Base-by-base conservation (phyloP, 1,284 basidiomycete genomes). In the Ustilago nuda region DNA sequence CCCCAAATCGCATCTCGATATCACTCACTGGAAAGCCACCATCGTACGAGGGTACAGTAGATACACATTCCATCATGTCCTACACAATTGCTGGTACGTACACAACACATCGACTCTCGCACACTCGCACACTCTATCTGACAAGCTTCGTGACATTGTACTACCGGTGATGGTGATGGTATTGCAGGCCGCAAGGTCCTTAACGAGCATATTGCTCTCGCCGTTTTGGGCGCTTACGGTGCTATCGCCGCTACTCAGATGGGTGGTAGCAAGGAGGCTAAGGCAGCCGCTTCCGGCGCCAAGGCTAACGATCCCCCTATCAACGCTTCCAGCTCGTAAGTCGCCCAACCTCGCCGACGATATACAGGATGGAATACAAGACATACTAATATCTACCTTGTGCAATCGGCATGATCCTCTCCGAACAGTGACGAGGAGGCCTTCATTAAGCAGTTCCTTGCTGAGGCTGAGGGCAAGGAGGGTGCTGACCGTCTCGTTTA, bases 391-490 rank as follows among this genome's bases (percentile, higher is more conserved):
- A 27, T 27, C 23, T 27, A 27, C 3, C 23, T 3, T 27, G 23
- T 27, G 23, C 23, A 27, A 27, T 27, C 23, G 23, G 23, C 23
- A 27, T 27, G 23, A 27, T 27, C 23, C 3, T 27, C 3, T 27
- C 23, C 23, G 23, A 27, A 59, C 61, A 84, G 82, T 23, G 82
- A 84, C 54, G 82, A 84, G 68, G 82, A 83, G 72, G 78, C 82
- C 15, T 84, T 84, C 77, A 82, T 84, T 73, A 84, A 83, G 80
- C 80, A 84, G 59, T 84, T 84, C 76, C 68, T 84, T 8, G 82
- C 80, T 35, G 82, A 84, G 55, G 81, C 80, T 19, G 75, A 81
- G 67, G 74, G 76, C 59, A 76, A 79, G 61, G 59, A 79, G 58
- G 61, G 54, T 30, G 39, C 51, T 50, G 72, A 76, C 33, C 72